Evolutionary conservation across 345 rosid genomes (phyloP), one percentile per base, ranked within the genome.

Genomic region (Hibiscus syriacus): DNA sequence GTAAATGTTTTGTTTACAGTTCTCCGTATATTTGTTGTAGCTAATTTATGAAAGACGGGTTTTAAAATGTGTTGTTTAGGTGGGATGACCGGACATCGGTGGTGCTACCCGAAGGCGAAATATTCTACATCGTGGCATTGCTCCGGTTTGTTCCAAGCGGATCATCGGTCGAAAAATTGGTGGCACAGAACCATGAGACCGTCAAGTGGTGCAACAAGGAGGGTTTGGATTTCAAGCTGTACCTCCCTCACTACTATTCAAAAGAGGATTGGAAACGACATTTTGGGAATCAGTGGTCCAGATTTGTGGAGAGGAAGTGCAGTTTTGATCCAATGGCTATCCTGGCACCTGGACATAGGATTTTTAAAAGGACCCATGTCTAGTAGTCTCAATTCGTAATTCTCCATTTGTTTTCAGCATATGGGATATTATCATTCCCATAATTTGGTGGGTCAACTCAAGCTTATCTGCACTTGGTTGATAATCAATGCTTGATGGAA

Each of bases 291-390:
- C 83, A 66, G 74, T 93, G 99, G 98, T 53, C 81, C 0, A 76
- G 81, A 74, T 93, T 93, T 41, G 79, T 73, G 22, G 85, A 86
- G 62, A 80, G 81, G 80, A 93, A 93, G 81, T 32, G 23, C 22
- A 60, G 66, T 70, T 91, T 85, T 70, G 97, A 93, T 81, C 95
- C 95, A 4, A 81, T 78, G 92, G 89, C 89, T 17, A 71, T 93
- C 66, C 97, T 93, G 62, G 86, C 99, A 0, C 99, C 99, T 0
- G 99, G 99, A 16, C 96, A 93, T 74, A 91, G 80, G 71, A 82
- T 93, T 58, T 93, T 93, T 79, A 66, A 69, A 22, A 82, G 95
- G 74, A 71, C 59, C 25, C 60, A 54, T 48, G 49, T 36, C 78
- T 52, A 50, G 27, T 14, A 7, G 4, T 2, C 13, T 2, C 49